Evolutionary conservation across 305 asterid genomes (phyloP), one percentile per base, ranked within the genome.

Genomic region (Fraxinus greggii): DNA sequence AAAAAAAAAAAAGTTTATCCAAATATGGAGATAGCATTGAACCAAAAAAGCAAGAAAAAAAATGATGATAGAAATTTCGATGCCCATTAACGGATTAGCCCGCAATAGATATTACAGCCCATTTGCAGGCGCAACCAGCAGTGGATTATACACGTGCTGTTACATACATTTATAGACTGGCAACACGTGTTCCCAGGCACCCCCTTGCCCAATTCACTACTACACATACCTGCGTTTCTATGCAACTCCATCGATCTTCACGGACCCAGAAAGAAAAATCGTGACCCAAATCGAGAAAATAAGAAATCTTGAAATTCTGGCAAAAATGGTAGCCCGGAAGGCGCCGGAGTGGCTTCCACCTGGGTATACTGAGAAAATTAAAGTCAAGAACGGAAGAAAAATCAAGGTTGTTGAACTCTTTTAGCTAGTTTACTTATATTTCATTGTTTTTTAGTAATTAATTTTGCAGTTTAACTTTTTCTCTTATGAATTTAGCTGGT

Each of bases 261-360:
- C 65, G 35, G 59, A 31, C 67, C 80, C 26, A 78, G 7, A 24
- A n/a, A 3, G 31, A 0, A 31, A 81, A 83, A 56, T 28, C 82
- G 70, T 80, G 21, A 40, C 81, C 82, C 79, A 38, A 67, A 65
- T 82, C 73, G 42, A 1, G 31, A 28, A 73, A 77, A 23, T 54
- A 76, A 48, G 33, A 7, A 79, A 77, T 23, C 78, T 76, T 80
- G 73, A 67, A 74, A 75, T 86, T 83, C 81, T 40, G 80, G 67
- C 28, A 75, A 65, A 54, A 28, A 93, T 93, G 97, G 91, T 83
- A 5, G 80, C 80, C 73, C 89, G 80, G 61, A 86, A 83, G 77
- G 80, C 89, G 3, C 82, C 83, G 67, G 92, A 92, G 45, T 89
- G 90, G 92, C 93, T 90, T 84, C 98, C 98, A 79, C 87, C 89